Base-by-base conservation (phyloP, 192 early-diverging fungal genomes). In the Coemansia pectinata region DNA sequence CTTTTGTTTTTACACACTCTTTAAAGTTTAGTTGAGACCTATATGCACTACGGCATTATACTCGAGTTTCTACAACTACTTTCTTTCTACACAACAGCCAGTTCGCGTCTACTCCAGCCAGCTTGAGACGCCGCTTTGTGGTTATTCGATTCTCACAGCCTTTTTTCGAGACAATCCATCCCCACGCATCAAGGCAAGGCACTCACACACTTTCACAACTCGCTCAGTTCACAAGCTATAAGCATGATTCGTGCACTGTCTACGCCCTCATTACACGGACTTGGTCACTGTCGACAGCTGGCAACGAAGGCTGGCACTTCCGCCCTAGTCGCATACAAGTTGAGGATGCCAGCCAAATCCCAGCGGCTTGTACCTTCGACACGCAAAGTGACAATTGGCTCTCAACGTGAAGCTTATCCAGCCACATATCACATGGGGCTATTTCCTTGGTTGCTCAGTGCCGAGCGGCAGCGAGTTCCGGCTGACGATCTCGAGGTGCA, bases 391-490 rank as follows among this genome's bases (percentile, higher is more conserved):
- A 27, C 14, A 5, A 33, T 19, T 4, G 27, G 34, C 36, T 9
- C 59, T 39, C 59, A 15, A 8, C 59, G 7, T 12, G 59, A 61
- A n/a, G 29, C 36, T 5, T 61, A 61, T 23, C 59, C 59, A 10
- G 59, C 34, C 34, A 38, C 59, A 7, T 61, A 61, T 10, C 59
- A 61, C 59, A 61, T 61, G 59, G 59, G 59, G 59, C 36, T 69
- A 2, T 69, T 69, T 62, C 80, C 80, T 25, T 83, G 80, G 80
- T 64, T 83, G 63, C 66, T 83, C 23, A 83, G 80, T 42, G 80
- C 80, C 27, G 72, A 83, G 65, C 80, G 80, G 12, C 80, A 83
- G 64, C 72, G 80, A 39, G 57, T 59, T 4, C 80, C 80, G 15
- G 47, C 71, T 36, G 75, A 82, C 47, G 80, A 82, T 59, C 69